Conservation (phyloP, 2,329 filamentous ascomycete genomes). For the Trichoderma arundinaceum region DNA sequence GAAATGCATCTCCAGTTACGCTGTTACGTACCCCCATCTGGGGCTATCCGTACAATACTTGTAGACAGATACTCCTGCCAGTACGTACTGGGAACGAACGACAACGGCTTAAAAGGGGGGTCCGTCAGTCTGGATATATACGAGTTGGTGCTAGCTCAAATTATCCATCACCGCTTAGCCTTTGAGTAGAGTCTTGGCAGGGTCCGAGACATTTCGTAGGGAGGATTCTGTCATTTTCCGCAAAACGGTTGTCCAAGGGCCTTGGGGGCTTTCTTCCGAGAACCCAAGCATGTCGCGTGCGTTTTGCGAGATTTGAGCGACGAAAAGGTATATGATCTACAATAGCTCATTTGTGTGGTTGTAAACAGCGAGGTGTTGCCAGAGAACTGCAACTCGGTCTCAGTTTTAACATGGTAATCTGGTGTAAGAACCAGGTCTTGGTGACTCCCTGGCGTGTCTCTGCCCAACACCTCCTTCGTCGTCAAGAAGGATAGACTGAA, state of each 20-base stretch:
- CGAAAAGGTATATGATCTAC: not conserved
- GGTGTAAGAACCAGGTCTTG: not conserved
- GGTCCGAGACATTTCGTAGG: no score
- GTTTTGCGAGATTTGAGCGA: not conserved
- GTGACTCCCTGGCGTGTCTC: not conserved
- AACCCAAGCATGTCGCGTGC: no score
- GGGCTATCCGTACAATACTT: not conserved
- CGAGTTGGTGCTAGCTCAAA: constrained; percentile 4
- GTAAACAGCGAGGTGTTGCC: not conserved
- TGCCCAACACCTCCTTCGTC: not conserved
- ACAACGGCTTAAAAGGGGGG: not conserved
- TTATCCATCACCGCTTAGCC: constrained; percentile 6
- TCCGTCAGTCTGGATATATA: not conserved
- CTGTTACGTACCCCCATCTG: not conserved
- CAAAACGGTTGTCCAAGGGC: not conserved
- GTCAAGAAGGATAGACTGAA: no score
- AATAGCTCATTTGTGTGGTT: not conserved
- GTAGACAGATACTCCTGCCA: no score
- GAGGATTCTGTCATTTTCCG: not conserved
- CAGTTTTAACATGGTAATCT: not conserved
- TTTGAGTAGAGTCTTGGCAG: not conserved
- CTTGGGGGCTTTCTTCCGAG: not conserved
- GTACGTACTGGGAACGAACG: no score
- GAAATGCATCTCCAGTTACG: not conserved
- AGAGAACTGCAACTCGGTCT: not conserved